These are phyloP conservation scores for Claviceps arundinis DNA, from an alignment of 2,329 filamentous ascomycete genomes.

Conservation along the genomic window DNA sequence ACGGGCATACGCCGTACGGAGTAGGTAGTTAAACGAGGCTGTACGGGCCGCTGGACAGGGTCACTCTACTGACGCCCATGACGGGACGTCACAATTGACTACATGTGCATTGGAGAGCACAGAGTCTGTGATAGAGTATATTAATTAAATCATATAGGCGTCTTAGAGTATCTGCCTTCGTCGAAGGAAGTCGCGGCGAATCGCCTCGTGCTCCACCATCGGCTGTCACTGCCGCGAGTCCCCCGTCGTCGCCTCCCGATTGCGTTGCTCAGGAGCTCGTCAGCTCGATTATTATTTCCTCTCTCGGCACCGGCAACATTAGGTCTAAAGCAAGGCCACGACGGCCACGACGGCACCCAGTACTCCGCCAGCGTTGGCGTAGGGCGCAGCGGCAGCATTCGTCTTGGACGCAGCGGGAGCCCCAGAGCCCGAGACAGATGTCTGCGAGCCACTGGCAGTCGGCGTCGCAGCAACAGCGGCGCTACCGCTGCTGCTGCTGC, in stretches of 20 bases:
- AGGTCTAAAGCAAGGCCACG: slow-evolving; percentile 1
- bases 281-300: not conserved
- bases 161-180: too few relatives aligned
- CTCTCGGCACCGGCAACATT: not conserved
- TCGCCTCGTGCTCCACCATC: too few relatives aligned
- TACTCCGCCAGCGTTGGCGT: slow-evolving; percentile 1
- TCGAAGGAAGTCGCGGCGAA: too few relatives aligned
- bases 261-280: not conserved
- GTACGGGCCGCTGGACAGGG: too few relatives aligned
- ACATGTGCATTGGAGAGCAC: too few relatives aligned
- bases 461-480: not conserved
- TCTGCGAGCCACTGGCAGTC: not conserved
- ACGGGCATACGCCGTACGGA: too few relatives aligned
- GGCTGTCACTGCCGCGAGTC: too few relatives aligned
- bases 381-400: slow-evolving; percentile 1
- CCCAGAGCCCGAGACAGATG: not conserved
- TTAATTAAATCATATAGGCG: too few relatives aligned
- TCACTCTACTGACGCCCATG: too few relatives aligned
- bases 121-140: too few relatives aligned
- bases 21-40: too few relatives aligned
- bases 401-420: slow-evolving; percentile 4
- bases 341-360: slow-evolving; percentile 3
- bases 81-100: too few relatives aligned
- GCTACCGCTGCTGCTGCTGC: slow-evolving; percentile 1
- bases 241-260: not conserved